Evolutionary conservation across 768 basidiomycete species (phyloP).

Genomic region (Lentinula sp.): DNA sequence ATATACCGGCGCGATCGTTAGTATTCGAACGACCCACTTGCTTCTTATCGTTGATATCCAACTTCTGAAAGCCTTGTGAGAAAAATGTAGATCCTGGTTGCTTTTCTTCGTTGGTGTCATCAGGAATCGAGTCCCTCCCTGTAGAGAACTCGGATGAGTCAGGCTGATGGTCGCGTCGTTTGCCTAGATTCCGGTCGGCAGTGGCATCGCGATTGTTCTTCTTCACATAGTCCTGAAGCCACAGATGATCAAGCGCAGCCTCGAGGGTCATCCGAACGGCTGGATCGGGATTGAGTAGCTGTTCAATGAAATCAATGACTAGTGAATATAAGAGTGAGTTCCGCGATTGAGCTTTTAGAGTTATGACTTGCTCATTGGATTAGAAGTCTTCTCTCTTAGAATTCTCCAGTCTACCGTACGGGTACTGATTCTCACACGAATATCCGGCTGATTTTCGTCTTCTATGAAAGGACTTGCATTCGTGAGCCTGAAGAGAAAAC

Average conservation of each 20-base stretch:
- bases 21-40: neutral
- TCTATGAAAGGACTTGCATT: constrained; percentile 79
- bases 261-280: constrained; percentile 62
- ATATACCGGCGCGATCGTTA: neutral
- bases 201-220: neutral
- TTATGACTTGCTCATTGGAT: constrained; percentile 37
- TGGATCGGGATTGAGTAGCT: constrained; percentile 64
- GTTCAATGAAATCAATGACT: constrained; percentile 64
- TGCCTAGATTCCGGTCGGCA: neutral
- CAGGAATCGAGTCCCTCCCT: constrained; percentile 12
- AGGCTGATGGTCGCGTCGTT: neutral
- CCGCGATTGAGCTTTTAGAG: neutral
- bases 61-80: constrained; percentile 10
- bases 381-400: constrained; percentile 35
- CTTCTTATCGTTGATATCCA: neutral
- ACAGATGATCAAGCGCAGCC: constrained; percentile 66
- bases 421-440: constrained; percentile 53
- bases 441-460: constrained; percentile 51
- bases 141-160: constrained; percentile 8
- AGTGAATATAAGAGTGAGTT: constrained; percentile 6
- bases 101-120: constrained; percentile 16
- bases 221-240: constrained; percentile 41
- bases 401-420: constrained; percentile 59
- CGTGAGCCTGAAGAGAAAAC: constrained; percentile 49
- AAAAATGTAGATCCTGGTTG: constrained; percentile 8